Evolutionary conservation across 2,329 filamentous ascomycete genomes (phyloP).

Genomic region (Pseudogymnoascus sp.): DNA sequence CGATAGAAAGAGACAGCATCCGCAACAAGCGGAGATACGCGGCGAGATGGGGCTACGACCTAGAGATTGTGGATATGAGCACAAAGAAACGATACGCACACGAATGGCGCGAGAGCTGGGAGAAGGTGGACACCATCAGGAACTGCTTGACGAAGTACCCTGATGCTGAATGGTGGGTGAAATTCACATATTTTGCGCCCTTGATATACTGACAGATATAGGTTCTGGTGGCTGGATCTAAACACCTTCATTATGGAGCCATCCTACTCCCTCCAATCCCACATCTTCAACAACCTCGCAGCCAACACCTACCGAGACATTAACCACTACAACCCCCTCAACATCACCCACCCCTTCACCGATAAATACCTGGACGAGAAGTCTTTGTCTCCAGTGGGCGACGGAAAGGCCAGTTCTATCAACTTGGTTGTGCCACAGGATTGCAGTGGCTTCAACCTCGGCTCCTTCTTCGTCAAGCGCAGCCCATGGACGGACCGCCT

Average conservation of each 20-base stretch:
- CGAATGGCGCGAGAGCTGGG: constrained; percentile 98
- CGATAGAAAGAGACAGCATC: constrained; percentile 91
- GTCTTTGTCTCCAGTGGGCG: constrained; percentile 64
- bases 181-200: neutral
- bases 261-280: constrained; percentile 75
- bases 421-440: constrained; percentile 88
- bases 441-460: constrained; percentile 91
- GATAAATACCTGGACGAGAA: constrained; percentile 68
- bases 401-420: constrained; percentile 69
- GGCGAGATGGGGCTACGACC: constrained; percentile 81
- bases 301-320: constrained; percentile 85
- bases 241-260: constrained; percentile 99
- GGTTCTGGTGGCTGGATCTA: constrained; percentile 99
- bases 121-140: constrained; percentile 92
- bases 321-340: constrained; percentile 90
- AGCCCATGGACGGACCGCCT: constrained; percentile 85
- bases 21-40: constrained; percentile 91
- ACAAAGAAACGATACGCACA: constrained; percentile 98
- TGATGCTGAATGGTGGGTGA: constrained; percentile 81
- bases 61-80: constrained; percentile 97
- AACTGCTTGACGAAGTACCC: constrained; percentile 89
- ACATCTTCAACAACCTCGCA: constrained; percentile 77
- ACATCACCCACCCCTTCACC: constrained; percentile 76
- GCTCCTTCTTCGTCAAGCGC: constrained; percentile 85
- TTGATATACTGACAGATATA: constrained; percentile 35